Percentiles rank a stretch among this genome's conserved stretches.
These are phyloP conservation scores for Gossypium davidsonii DNA, from an alignment of 441 rosid genomes.

Conservation along the genomic window DNA sequence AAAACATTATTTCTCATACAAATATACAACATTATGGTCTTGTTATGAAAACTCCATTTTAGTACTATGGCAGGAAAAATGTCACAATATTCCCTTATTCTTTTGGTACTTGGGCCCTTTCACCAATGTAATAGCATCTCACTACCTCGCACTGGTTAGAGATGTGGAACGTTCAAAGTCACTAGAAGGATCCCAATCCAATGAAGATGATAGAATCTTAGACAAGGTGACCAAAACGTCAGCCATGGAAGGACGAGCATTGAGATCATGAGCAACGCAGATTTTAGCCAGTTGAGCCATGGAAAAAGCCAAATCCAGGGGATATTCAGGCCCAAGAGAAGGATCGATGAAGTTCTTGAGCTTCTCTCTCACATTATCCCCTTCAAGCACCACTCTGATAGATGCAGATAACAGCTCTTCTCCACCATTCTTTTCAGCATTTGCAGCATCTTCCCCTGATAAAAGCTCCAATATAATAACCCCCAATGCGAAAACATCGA, in stretches of 20 bases:
- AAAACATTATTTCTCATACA: neutral
- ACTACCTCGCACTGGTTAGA: conserved; percentile 27
- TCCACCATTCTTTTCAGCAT: conserved; percentile 20
- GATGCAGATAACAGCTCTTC: conserved; percentile 39
- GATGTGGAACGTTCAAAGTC: conserved; percentile 47
- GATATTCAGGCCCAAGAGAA: conserved; percentile 50
- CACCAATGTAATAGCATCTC: neutral
- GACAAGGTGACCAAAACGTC: conserved; percentile 51
- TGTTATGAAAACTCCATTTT: neutral
- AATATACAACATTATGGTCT: neutral
- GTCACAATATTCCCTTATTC: neutral
- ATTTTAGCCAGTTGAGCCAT: conserved; percentile 63
- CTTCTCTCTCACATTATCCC: conserved; percentile 61
- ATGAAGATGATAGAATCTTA: conserved; percentile 63
- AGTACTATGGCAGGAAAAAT: neutral
- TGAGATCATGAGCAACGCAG: conserved; percentile 56
- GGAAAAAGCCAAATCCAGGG: conserved; percentile 72
- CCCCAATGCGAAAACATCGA: conserved; percentile 81
- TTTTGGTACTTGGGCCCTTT: neutral
- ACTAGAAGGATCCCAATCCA: conserved; percentile 86
- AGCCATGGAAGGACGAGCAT: conserved; percentile 49
- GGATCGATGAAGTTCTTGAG: conserved; percentile 58
- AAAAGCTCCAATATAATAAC: conserved; percentile 73
- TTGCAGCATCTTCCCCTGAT: conserved; percentile 66
- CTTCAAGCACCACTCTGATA: conserved; percentile 52